Evolutionary conservation across 2,329 filamentous ascomycete species (phyloP), one percentile per base, ranked within the genome.

Genomic region (Penicillium sclerotiorum): DNA sequence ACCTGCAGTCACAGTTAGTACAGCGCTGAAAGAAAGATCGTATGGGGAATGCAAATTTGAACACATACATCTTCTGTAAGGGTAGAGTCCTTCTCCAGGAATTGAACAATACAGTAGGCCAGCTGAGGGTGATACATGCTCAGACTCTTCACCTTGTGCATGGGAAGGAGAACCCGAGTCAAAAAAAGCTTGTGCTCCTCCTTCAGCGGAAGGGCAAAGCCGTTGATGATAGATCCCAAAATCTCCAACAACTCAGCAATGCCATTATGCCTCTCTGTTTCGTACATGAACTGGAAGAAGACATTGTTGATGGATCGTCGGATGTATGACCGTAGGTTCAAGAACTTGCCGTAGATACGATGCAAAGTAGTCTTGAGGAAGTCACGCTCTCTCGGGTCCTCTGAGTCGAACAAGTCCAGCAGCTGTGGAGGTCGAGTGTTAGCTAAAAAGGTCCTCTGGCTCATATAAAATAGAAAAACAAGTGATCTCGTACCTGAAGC

Each of bases 101-200:
- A 99, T 70, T 99, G 94, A 36, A 99, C 94, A 62, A 99, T 99
- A 71, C 94, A 99, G 72, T 99, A 99, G 23, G 94, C 94, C 66
- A 99, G 79, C 71, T 99, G 94, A 44, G 94, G 94, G 71, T 99
- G 94, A 67, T 99, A 99, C 94, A 99, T 97, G 88, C 93, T 97
- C 66, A 99, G 76, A 72, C 93, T 95, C 80, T 97, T 99, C 66
- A 95, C 92, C 73, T 99, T 99, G 80, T 99, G 94, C 58, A 99
- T 77, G 23, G 94, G 94, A 49, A 99, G 84, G 59, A 99, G 78
- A 13, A 96, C 93, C 50, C 94, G 81, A 1, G 94, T 99, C 57
- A 99, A 78, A 78, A 99, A 99, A 22, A 97, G 84, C 77, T 99
- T 99, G 78, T 99, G 94, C 70, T 99, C 94, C 68, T 99, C 94